phyloP scores from a whole-genome alignment of 2,329 filamentous ascomycete genomes.

The Shiraia bambusicola region DNA sequence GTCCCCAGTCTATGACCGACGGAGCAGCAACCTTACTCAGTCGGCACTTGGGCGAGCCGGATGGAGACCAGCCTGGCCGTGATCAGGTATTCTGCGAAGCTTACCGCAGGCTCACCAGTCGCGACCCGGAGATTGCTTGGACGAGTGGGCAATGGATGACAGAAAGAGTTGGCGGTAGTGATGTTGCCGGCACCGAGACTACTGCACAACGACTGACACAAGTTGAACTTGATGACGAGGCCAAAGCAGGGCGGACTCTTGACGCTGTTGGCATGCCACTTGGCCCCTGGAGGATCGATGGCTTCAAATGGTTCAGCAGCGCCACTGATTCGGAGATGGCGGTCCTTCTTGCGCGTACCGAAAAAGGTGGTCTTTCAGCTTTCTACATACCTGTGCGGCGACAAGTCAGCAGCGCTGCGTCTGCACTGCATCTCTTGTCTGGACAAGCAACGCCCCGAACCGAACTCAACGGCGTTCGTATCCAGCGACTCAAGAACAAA shows the following conservation, averaged over 20 bases:
- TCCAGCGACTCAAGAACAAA: slow-evolving; percentile 72
- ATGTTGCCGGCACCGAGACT: slow-evolving; percentile 69
- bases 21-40: slow-evolving; percentile 49
- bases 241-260: slow-evolving; percentile 23
- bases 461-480: slow-evolving; percentile 66
- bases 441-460: slow-evolving; percentile 25
- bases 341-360: slow-evolving; percentile 64
- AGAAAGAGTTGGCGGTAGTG: slow-evolving; percentile 67
- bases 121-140: slow-evolving; percentile 59
- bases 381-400: slow-evolving; percentile 67
- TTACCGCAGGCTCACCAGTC: slow-evolving; percentile 56
- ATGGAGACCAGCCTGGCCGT: slow-evolving; percentile 31
- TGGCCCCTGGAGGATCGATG: slow-evolving; percentile 62
- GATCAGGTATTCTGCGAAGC: slow-evolving; percentile 55
- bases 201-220: slow-evolving; percentile 45
- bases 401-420: slow-evolving; percentile 13
- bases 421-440: slow-evolving; percentile 4
- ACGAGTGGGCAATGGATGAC: slow-evolving; percentile 81
- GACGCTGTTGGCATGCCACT: slow-evolving; percentile 44
- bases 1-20: slow-evolving; percentile 68
- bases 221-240: slow-evolving; percentile 26
- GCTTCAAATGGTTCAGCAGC: slow-evolving; percentile 73
- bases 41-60: slow-evolving; percentile 20
- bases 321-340: slow-evolving; percentile 67
- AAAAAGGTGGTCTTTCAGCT: slow-evolving; percentile 55